Percentiles rank a stretch among this genome's conserved stretches.
Evolutionary conservation across 345 rosid genomes (phyloP).

Genomic region (Firmiana major): DNA sequence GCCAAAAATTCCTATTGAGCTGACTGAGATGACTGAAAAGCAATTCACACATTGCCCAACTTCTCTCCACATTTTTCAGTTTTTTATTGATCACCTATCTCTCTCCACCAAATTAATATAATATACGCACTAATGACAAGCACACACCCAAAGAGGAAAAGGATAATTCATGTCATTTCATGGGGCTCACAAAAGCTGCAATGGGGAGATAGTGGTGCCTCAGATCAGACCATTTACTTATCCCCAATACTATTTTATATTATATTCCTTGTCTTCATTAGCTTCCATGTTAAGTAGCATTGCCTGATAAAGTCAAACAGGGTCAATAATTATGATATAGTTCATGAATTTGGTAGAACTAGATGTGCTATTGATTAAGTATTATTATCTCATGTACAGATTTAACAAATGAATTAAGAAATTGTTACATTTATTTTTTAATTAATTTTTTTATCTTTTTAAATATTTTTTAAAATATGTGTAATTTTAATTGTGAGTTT

Average conservation of each 20-base stretch:
- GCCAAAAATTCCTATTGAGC: background rate
- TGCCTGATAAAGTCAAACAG: background rate
- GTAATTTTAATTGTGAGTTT: too few species aligned
- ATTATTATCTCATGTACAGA: too few species aligned
- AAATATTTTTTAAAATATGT: too few species aligned
- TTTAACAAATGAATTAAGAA: too few species aligned
- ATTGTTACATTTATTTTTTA: too few species aligned
- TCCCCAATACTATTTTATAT: background rate
- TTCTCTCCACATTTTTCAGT: background rate
- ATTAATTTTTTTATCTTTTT: too few species aligned
- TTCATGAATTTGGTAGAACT: too few species aligned
- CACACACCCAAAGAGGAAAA: background rate
- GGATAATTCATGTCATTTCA: background rate
- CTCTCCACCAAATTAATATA: background rate
- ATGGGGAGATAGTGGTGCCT: background rate
- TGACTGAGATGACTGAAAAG: background rate
- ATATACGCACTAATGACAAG: background rate
- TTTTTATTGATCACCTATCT: background rate
- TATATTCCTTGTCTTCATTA: background rate
- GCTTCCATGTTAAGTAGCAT: background rate
- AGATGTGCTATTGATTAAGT: too few species aligned
- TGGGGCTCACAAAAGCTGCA: slow-evolving; percentile 13
- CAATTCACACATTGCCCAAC: background rate
- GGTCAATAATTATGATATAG: too few species aligned
- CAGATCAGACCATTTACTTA: background rate